A percentile compares a stretch with the other conserved stretches of the same genome.
These are phyloP conservation scores for Cetradonia linearis DNA, from an alignment of 495 filamentous ascomycete genomes.

Conservation along the genomic window DNA sequence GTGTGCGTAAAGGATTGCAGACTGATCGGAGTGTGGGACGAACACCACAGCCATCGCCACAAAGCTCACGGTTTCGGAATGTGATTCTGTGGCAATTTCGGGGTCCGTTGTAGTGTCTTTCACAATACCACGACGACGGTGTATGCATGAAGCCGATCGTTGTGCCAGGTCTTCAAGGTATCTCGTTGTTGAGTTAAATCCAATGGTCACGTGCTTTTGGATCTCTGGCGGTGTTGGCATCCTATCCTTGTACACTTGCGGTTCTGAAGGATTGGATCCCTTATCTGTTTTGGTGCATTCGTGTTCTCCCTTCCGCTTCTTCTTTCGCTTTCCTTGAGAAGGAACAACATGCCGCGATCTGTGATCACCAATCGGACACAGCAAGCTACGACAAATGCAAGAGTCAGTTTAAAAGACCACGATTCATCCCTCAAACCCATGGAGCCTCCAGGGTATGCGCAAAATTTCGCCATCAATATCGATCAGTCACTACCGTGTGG, in stretches of 20 bases:
- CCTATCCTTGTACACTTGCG: neutral
- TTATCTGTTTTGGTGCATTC: constrained; percentile 7
- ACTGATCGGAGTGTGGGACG: constrained; percentile 39
- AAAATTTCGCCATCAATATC: neutral
- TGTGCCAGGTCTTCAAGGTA: constrained; percentile 38
- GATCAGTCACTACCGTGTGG: neutral
- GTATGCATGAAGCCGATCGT: neutral
- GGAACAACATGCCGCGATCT: constrained; percentile 36
- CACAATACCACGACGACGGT: neutral
- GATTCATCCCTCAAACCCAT: too few species aligned
- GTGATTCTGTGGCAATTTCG: neutral
- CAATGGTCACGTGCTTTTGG: constrained; percentile 43
- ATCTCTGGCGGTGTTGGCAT: neutral
- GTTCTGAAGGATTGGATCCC: neutral
- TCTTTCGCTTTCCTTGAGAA: constrained; percentile 44
- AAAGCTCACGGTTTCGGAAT: neutral
- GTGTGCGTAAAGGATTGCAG: constrained; percentile 44
- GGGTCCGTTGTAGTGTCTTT: neutral
- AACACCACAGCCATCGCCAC: constrained; percentile 41
- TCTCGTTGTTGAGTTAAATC: constrained; percentile 47
- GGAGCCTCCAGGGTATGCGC: neutral
- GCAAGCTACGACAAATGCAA: constrained; percentile 33
- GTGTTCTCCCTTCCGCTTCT: constrained; percentile 25
- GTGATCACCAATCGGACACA: constrained; percentile 47
- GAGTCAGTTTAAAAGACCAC: neutral